Evolutionary conservation across 2,329 filamentous ascomycete species (phyloP), one percentile per base, ranked within the genome.

Genomic region (Metarhizium humberi): DNA sequence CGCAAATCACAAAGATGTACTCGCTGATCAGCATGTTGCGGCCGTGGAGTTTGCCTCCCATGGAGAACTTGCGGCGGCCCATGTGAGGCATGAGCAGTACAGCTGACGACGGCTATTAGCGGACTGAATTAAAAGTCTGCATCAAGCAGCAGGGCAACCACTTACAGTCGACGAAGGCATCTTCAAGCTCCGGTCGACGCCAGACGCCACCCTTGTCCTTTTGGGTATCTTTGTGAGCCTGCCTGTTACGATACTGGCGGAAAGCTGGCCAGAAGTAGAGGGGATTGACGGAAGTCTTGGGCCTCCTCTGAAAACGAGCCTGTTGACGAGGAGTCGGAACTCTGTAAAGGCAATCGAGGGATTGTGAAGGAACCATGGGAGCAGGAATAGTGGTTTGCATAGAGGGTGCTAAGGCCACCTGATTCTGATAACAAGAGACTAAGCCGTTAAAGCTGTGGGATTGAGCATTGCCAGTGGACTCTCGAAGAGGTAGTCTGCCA

Each of bases 1-100:
- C 63, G 48, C 71, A 73, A 54, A 73, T 69, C 52, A 67, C 66
- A 55, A 73, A 86, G 48, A 87, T 77, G 68, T 87, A 87, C 67
- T 85, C 82, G 63, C 78, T 80, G 63, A 88, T 86, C 55, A 88
- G 75, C 78, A 86, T 85, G 69, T 88, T 88, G 51, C 85, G 80
- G 4, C 85, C 84, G 61, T 84, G 81, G 43, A 81, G 79, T 65
- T 83, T 80, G 40, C 80, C 78, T 59, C 79, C 78, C 71, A 84
- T 84, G 56, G 79, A 82, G 64, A 83, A 85, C 71, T 87, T 87
- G 63, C 81, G 78, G 52, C 83, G 76, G 36, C 82, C 82, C 78
- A 87, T 85, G 60, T 79, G 77, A 48, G 84, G 84, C 66, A 87
- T 84, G 51, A 85, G 72, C 51, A 86, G 71, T 13, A 87, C 76